phyloP scores from a whole-genome alignment of 73 alveolate genomes.

The Symbiodinium natans region DNA sequence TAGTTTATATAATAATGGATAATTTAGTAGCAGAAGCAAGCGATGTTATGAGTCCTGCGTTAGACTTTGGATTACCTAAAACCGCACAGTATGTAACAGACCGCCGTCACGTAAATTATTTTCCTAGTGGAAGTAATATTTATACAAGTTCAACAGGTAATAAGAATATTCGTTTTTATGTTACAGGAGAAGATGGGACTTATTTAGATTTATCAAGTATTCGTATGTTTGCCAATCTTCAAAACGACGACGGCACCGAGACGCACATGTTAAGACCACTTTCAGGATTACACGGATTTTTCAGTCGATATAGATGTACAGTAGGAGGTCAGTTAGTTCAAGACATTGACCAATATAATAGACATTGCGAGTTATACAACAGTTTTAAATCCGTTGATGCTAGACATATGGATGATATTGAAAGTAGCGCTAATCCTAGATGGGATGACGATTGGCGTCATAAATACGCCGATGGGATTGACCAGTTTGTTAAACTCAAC shows the following conservation, averaged over 20 bases:
- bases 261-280: not conserved
- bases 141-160: not conserved
- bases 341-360: not conserved
- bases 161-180: not conserved
- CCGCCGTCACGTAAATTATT: slow-evolving; percentile 22
- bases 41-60: too few species aligned
- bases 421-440: slow-evolving; percentile 42
- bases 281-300: not conserved
- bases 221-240: not conserved
- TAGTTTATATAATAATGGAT: too few species aligned
- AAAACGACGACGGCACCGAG: not conserved
- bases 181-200: not conserved
- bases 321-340: slow-evolving; percentile 48
- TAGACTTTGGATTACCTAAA: too few species aligned
- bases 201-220: not conserved
- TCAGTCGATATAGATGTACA: not conserved
- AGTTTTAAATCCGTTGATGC: not conserved
- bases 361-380: slow-evolving; percentile 8
- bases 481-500: not conserved
- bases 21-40: too few species aligned
- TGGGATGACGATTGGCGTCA: slow-evolving; percentile 23
- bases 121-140: not conserved
- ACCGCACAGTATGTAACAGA: too few species aligned
- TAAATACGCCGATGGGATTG: slow-evolving; percentile 3
- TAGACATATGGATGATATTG: slow-evolving; percentile 31